Evolutionary conservation across 129 eudicot genomes (phyloP).

Genomic region (Arctium lappa): DNA sequence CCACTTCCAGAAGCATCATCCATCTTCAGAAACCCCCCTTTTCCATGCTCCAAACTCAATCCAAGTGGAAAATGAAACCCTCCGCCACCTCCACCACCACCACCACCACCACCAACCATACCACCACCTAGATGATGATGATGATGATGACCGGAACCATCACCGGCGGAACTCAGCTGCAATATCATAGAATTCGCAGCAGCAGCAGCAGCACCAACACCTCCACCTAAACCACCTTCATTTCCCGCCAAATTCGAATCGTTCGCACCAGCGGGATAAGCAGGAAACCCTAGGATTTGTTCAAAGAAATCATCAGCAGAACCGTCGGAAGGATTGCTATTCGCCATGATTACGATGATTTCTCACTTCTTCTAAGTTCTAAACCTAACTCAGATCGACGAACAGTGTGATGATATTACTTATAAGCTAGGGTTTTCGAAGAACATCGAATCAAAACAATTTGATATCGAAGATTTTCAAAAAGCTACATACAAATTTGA

Average conservation of each 20-base stretch:
- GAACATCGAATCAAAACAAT: not conserved
- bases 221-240: conserved; percentile 29
- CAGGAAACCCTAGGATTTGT: conserved; percentile 75
- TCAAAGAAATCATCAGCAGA: conserved; percentile 86
- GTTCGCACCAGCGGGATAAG: conserved; percentile 32
- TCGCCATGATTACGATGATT: conserved; percentile 50
- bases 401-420: not conserved
- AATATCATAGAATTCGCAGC: conserved; percentile 63
- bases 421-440: conserved; percentile 23
- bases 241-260: conserved; percentile 65
- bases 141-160: conserved; percentile 37
- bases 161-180: conserved; percentile 75
- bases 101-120: conserved; percentile 16
- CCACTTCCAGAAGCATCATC: conserved; percentile 71
- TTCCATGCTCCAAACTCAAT: conserved; percentile 87
- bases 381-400: not conserved
- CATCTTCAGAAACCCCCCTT: conserved; percentile 62
- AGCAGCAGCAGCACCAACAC: conserved; percentile 22
- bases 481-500: not conserved
- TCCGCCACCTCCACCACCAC: conserved; percentile 41
- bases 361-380: not conserved
- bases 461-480: not conserved
- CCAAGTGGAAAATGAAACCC: conserved; percentile 83
- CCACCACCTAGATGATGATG: conserved; percentile 31
- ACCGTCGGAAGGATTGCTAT: conserved; percentile 70